Percentiles rank a stretch among this genome's conserved stretches.
phyloP scores from a whole-genome alignment of 306 rosid genomes.

The Pyrus betulifolia region DNA sequence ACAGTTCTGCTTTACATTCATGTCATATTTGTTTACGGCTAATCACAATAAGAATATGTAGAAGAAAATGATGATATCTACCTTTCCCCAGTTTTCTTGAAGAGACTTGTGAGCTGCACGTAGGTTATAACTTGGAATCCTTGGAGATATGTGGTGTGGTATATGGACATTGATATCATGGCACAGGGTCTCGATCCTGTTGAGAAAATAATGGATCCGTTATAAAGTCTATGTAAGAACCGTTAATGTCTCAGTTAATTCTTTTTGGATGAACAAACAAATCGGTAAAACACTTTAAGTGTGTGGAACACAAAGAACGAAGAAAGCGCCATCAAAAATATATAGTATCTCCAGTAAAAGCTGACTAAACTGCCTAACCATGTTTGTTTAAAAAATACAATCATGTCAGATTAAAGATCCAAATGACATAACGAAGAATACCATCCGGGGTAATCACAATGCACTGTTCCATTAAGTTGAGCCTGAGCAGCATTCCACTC shows the following conservation, averaged over 20 bases:
- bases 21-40: neutral
- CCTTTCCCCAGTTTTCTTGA: slow-evolving; percentile 94
- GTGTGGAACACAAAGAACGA: too few relatives aligned
- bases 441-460: slow-evolving; percentile 92
- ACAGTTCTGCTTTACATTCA: neutral
- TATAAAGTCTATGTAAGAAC: neutral
- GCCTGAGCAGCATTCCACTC: slow-evolving; percentile 96
- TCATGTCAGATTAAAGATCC: neutral
- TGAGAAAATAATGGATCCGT: slow-evolving; percentile 18
- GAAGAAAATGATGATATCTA: slow-evolving; percentile 17
- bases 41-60: neutral
- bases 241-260: too few relatives aligned
- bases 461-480: slow-evolving; percentile 94
- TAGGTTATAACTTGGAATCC: slow-evolving; percentile 89
- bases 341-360: neutral
- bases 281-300: too few relatives aligned
- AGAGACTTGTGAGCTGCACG: slow-evolving; percentile 73
- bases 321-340: too few relatives aligned
- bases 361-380: neutral
- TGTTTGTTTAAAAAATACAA: neutral
- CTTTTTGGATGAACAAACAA: too few relatives aligned
- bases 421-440: slow-evolving; percentile 25
- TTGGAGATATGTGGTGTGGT: slow-evolving; percentile 85
- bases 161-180: slow-evolving; percentile 85
- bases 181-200: slow-evolving; percentile 83